Percentiles rank a stretch among this genome's conserved stretches.
These are phyloP conservation scores for Cryomyces minteri DNA, from an alignment of 495 filamentous ascomycete species.

Conservation along the genomic window DNA sequence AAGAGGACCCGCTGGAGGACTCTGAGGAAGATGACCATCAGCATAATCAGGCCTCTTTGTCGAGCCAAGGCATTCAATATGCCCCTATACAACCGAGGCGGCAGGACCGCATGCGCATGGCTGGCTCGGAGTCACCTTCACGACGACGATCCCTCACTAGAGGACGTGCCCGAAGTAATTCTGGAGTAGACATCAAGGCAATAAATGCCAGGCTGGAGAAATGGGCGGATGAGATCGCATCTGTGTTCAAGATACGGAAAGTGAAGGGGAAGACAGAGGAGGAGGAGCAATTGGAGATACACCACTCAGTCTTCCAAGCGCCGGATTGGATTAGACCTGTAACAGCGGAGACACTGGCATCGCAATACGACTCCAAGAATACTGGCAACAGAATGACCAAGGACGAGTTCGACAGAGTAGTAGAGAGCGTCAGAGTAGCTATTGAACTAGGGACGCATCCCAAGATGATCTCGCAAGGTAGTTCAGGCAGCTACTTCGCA, in stretches of 20 bases:
- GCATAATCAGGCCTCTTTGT: slow-evolving; percentile 32
- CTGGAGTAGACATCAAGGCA: slow-evolving; percentile 92
- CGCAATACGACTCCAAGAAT: slow-evolving; percentile 29
- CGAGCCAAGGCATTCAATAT: slow-evolving; percentile 49
- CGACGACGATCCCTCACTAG: slow-evolving; percentile 28
- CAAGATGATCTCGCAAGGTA: slow-evolving; percentile 88
- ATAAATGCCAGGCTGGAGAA: slow-evolving; percentile 92
- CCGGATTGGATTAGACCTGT: slow-evolving; percentile 68
- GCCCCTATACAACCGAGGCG: slow-evolving; percentile 46
- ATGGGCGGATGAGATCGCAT: slow-evolving; percentile 97
- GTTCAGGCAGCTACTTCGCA: slow-evolving; percentile 95
- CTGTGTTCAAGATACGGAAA: slow-evolving; percentile 79
- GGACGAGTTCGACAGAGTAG: slow-evolving; percentile 65
- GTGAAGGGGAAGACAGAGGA: slow-evolving; percentile 58
- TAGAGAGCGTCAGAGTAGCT: slow-evolving; percentile 77
- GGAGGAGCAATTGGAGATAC: slow-evolving; percentile 84
- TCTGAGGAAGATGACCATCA: slow-evolving; percentile 36
- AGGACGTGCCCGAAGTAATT: slow-evolving; percentile 48
- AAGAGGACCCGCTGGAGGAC: slow-evolving; percentile 27
- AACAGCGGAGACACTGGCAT: slow-evolving; percentile 53
- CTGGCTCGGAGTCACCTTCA: slow-evolving; percentile 21
- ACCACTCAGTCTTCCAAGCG: slow-evolving; percentile 89
- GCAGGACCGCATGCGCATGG: slow-evolving; percentile 38
- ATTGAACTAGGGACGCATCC: slow-evolving; percentile 89
- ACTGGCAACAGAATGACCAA: slow-evolving; percentile 44